phyloP scores from a whole-genome alignment of 257 asterid genomes.

The Echium plantagineum region DNA sequence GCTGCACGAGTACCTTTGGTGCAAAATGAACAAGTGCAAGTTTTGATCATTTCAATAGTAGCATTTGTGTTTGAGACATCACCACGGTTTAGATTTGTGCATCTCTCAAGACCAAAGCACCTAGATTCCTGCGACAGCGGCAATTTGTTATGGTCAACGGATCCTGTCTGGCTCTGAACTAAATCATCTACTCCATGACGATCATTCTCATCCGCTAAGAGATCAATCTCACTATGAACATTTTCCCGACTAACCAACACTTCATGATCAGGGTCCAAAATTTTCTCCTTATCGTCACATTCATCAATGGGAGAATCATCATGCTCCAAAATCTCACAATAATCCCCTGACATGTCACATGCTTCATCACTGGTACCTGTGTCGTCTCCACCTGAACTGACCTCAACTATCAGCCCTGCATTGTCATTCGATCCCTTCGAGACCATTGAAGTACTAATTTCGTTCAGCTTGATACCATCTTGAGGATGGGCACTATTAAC shows the following conservation, averaged over 20 bases:
- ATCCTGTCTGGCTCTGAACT: conserved; percentile 52
- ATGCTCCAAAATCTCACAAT: conserved; percentile 9
- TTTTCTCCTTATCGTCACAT: conserved; percentile 3
- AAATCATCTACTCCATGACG: conserved; percentile 41
- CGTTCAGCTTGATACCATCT: conserved; percentile 6
- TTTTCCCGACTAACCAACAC: conserved; percentile 22
- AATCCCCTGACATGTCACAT: conserved; percentile 16
- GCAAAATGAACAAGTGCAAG: conserved; percentile 77
- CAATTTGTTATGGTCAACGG: conserved; percentile 34
- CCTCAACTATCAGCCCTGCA: not conserved
- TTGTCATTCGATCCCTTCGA: not conserved
- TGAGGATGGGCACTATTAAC: not conserved
- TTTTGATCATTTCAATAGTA: conserved; percentile 33
- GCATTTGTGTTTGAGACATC: conserved; percentile 22
- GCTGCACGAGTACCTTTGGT: conserved; percentile 46
- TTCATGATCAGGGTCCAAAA: conserved; percentile 4
- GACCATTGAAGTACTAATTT: conserved; percentile 1
- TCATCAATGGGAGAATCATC: conserved; percentile 7
- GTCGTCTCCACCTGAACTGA: not conserved
- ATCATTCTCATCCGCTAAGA: conserved; percentile 25
- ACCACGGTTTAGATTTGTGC: conserved; percentile 26
- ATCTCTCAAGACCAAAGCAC: conserved; percentile 32
- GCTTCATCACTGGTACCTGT: conserved; percentile 3
- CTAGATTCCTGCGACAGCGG: conserved; percentile 74
- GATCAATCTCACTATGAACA: conserved; percentile 18